Percentiles rank a stretch among this genome's conserved stretches.
These are phyloP conservation scores for Rosa chinensis DNA, from an alignment of 306 rosid species.

Conservation along the genomic window DNA sequence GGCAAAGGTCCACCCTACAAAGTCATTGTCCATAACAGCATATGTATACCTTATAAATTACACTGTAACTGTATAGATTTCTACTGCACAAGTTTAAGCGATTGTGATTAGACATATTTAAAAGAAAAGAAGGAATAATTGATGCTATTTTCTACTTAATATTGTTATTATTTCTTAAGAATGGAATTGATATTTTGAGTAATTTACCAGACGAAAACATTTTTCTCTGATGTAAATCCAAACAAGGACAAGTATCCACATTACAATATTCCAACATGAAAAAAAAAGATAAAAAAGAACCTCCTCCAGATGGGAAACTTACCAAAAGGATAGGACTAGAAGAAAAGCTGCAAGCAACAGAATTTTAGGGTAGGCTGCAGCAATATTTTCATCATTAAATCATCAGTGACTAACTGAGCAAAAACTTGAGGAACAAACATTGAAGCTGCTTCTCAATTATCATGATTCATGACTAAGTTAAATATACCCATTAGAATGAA, in stretches of 20 bases:
- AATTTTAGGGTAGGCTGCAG: conserved; percentile 67
- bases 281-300: background rate
- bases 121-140: background rate
- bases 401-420: conserved; percentile 20
- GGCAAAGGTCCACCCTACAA: conserved; percentile 79
- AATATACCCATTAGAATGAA: conserved; percentile 65
- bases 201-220: background rate
- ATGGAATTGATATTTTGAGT: background rate
- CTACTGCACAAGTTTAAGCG: background rate
- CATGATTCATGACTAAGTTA: conserved; percentile 18
- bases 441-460: conserved; percentile 10
- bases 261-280: background rate
- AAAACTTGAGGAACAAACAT: conserved; percentile 14
- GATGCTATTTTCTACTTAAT: background rate
- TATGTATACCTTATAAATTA: conserved; percentile 32
- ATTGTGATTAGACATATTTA: background rate
- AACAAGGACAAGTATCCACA: background rate
- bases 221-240: background rate
- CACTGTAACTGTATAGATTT: conserved; percentile 14
- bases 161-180: background rate
- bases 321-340: conserved; percentile 73
- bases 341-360: conserved; percentile 64
- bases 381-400: conserved; percentile 30
- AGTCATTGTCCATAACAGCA: conserved; percentile 40
- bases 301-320: conserved; percentile 22